phyloP scores from a whole-genome alignment of 192 early-diverging fungal genomes.

The Neocallimastix lanati region DNA sequence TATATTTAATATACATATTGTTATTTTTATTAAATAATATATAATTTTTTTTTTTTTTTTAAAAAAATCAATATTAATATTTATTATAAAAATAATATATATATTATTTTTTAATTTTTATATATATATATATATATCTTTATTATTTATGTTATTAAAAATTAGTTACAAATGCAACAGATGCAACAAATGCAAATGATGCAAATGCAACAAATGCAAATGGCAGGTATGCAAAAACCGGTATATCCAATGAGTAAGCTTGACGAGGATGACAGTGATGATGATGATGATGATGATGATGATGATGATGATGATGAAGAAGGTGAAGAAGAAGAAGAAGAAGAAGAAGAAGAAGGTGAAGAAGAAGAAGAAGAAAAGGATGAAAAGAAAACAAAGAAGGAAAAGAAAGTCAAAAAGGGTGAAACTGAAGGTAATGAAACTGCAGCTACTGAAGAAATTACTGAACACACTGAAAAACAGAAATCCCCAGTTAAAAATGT shows the following conservation, averaged over 20 bases:
- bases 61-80: too few relatives aligned
- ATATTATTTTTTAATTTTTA: too few relatives aligned
- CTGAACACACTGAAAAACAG: too few relatives aligned
- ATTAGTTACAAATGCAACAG: neutral
- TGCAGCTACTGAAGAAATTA: neutral
- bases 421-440: neutral
- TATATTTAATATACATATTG: too few relatives aligned
- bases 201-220: neutral
- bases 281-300: neutral
- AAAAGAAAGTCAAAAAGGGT: neutral
- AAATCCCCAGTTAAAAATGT: too few relatives aligned
- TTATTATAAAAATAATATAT: too few relatives aligned
- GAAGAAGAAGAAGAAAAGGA: neutral
- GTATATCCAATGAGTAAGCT: neutral
- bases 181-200: neutral
- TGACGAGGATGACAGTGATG: neutral
- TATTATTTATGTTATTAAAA: too few relatives aligned
- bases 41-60: too few relatives aligned
- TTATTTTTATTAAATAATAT: too few relatives aligned
- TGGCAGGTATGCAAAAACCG: neutral
- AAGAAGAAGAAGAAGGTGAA: neutral
- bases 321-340: neutral
- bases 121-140: too few relatives aligned
- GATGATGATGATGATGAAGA: neutral
- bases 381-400: neutral